A percentile compares a stretch with the other conserved stretches of the same genome.
Evolutionary conservation across 208 protist species (phyloP).

Genomic region (Trypanosoma congolense): DNA sequence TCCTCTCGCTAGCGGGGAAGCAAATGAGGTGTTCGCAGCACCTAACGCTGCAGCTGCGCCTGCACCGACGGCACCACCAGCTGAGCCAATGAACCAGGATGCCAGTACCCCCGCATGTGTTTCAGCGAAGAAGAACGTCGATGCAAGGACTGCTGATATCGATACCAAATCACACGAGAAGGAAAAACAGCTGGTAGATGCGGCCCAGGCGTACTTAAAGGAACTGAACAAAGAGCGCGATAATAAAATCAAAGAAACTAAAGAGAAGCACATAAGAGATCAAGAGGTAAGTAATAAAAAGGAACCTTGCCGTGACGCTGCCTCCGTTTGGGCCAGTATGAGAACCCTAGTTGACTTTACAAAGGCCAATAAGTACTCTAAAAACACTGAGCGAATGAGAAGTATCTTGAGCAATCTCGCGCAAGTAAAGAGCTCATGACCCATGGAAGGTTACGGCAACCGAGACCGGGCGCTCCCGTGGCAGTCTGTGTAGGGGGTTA

Average conservation of each 20-base stretch:
- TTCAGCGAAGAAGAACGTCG: constrained; percentile 58
- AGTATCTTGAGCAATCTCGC: constrained; percentile 47
- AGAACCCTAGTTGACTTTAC: constrained; percentile 65
- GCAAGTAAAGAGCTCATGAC: constrained; percentile 10
- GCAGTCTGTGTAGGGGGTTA: no score
- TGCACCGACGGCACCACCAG: background rate
- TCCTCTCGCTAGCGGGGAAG: background rate
- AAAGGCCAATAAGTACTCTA: constrained; percentile 76
- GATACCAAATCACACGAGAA: constrained; percentile 64
- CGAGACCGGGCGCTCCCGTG: no score
- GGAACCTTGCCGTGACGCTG: constrained; percentile 45
- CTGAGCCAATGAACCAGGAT: background rate
- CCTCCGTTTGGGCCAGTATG: constrained; percentile 66
- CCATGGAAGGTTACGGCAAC: background rate
- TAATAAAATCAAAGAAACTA: constrained; percentile 41
- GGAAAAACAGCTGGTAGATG: constrained; percentile 41
- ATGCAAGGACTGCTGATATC: constrained; percentile 43
- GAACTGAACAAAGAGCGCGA: constrained; percentile 50
- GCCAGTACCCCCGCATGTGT: constrained; percentile 23
- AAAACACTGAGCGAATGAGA: constrained; percentile 80
- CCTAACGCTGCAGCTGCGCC: constrained; percentile 7
- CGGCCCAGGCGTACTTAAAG: constrained; percentile 69
- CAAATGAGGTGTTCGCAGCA: background rate
- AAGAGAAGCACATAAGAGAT: constrained; percentile 44
- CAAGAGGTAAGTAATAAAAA: constrained; percentile 47